Evolutionary conservation across 2,329 filamentous ascomycete genomes (phyloP).

Genomic region (Fusarium mundagurra): DNA sequence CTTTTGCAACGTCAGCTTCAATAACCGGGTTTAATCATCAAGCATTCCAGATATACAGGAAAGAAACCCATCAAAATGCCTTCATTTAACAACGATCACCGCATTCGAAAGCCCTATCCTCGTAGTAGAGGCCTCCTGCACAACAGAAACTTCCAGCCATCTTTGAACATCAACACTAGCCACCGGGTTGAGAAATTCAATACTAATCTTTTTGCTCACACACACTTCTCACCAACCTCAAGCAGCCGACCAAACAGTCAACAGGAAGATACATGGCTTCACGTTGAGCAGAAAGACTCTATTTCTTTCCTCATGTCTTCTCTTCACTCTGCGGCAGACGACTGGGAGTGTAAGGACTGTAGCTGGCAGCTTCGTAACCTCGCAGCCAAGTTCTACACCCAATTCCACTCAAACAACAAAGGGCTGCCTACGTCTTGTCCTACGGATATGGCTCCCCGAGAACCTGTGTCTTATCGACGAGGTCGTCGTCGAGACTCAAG

Average conservation of each 20-base stretch:
- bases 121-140: not conserved
- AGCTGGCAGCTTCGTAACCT: conserved; percentile 8
- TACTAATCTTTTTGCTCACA: not conserved
- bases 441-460: not conserved
- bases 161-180: not conserved
- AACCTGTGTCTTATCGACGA: not conserved
- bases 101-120: not conserved
- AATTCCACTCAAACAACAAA: not conserved
- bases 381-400: not conserved
- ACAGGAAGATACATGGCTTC: not conserved
- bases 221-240: not conserved
- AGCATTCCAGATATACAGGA: not conserved
- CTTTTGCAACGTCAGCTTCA: not conserved
- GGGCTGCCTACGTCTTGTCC: not conserved
- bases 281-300: conserved; percentile 2
- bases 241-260: not conserved
- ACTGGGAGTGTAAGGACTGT: conserved; percentile 11
- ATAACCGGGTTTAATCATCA: not conserved
- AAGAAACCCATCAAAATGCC: not conserved
- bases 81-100: not conserved
- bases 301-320: not conserved
- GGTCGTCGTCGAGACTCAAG: not conserved
- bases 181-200: not conserved
- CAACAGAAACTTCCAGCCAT: not conserved
- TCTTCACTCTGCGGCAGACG: not conserved